Conservation (phyloP, 1,284 basidiomycete species). For the Ustilago vetiveriae region DNA sequence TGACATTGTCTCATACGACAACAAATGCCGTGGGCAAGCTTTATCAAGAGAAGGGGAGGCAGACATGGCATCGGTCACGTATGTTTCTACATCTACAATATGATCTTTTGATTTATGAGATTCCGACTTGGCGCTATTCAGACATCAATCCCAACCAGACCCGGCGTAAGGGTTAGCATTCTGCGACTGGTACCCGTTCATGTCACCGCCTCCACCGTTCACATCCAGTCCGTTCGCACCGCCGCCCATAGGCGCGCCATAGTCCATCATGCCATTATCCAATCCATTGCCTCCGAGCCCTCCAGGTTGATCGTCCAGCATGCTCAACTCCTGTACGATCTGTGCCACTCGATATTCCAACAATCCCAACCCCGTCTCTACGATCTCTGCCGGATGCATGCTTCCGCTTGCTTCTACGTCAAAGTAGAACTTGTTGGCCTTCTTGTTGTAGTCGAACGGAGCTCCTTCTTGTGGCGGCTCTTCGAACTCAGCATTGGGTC, state of each 20-base stretch:
- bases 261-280: constrained; percentile 35
- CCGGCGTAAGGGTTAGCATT: constrained; percentile 24
- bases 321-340: constrained; percentile 64
- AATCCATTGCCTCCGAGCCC: constrained; percentile 4
- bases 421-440: constrained; percentile 63
- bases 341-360: constrained; percentile 62
- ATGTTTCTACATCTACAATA: constrained; percentile 5
- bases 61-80: too few relatives aligned
- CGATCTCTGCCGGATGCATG: constrained; percentile 64
- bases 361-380: constrained; percentile 60
- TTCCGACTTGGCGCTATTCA: too few relatives aligned
- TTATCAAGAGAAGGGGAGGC: not conserved
- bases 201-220: constrained; percentile 10
- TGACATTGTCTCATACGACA: too few relatives aligned
- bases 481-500: constrained; percentile 61
- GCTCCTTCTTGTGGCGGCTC: constrained; percentile 60
- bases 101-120: too few relatives aligned
- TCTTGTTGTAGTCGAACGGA: constrained; percentile 60
- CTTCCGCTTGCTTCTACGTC: constrained; percentile 64
- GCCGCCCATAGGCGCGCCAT: constrained; percentile 20
- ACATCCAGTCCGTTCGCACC: too few relatives aligned
- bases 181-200: constrained; percentile 28
- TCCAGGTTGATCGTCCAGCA: constrained; percentile 52
- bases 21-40: not conserved
- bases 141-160: constrained; percentile 35